Evolutionary conservation across 2,329 filamentous ascomycete species (phyloP), one percentile per base, ranked within the genome.

Genomic region (Claviceps paspali): DNA sequence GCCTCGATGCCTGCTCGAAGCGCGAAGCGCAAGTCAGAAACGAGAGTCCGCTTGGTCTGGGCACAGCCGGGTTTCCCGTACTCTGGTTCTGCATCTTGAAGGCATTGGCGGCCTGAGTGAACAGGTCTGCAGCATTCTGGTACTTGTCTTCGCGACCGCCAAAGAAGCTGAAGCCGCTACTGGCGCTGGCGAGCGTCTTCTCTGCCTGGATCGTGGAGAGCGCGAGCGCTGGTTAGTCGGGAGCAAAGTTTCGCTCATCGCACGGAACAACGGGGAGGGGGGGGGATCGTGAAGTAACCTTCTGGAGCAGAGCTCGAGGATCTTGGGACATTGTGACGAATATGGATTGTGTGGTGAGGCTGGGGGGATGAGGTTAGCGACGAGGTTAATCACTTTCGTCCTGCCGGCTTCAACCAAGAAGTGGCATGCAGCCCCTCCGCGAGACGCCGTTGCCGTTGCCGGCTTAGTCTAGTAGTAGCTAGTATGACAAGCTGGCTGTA

Each of bases 41-140:
- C 5, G 24, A 9, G 7, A 10, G n/a, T 36, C 18, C 21, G 9
- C 27, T 28, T 40, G 29, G 36, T 32, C 19, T 23, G 29, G 33
- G 36, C 24, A 18, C 22, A 18, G 14, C 17, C 27, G 29, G 8
- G 24, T 18, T 21, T 17, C 54, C 54, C 67, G 49, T 65, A 88
- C 84, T 81, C 64, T 80, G 74, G 57, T 83, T 83, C 61, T 91
- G 79, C 67, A 92, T 76, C 53, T 84, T 75, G 59, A 93, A 96
- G 41, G 84, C 84, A 64, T 95, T 94, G 43, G 79, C 91, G 29
- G 88, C 88, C 58, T 93, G 78, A 42, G 74, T 77, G 55, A 86
- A 96, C 45, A 91, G 66, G 48, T 95, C 86, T 45, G 82, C 84
- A 11, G 88, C 88, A 62, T 79, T 76, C 62, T 92, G 82, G 54